Base-by-base conservation (phyloP, 1,139 yeast species). In the Zygoascus sp. region DNA sequence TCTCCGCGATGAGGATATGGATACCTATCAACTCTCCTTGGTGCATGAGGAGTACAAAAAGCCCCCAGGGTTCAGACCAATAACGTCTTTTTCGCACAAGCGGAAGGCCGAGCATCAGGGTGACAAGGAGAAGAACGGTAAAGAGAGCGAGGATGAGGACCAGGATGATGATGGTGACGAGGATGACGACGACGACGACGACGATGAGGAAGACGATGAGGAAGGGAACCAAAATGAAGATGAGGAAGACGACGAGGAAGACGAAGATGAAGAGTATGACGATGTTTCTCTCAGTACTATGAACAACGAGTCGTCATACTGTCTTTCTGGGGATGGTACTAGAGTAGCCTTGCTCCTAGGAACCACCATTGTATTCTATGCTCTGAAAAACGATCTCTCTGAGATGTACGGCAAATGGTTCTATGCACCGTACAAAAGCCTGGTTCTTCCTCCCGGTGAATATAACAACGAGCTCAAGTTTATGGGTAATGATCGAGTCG, bases 321-420 rank as follows among this genome's bases (percentile, higher is more conserved):
- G 27, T 40, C 17, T 40, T n/a, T 40, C 42, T 5, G 16, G 27
- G 13, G 36, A 40, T 19, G 42, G 36, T 6, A 40, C 35, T 7
- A 23, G 42, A 11, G 27, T 40, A 10, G 50, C 50, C 5, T 17
- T 47, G 25, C 36, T 36, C 4, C 21, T 37, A 16, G 13, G 20
- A 23, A 10, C 27, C 11, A 15, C 27, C 13, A 8, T 32, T 9
- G 16, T 17, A 7, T 43, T 43, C 16, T 43, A 23, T 17, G 30
- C 46, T 2, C 19, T 38, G 2, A 43, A 36, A 30, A 28, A 37
- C 16, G 22, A 25, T 13, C 30, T 36, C 3, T 28, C 25, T 13
- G 47, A 45, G 13, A 40, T 42, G 19, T 28, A 40, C 37, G 41
- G 46, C n/a, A 37, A 25, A 23, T 49, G 45, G 40, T 17, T 16